Evolutionary conservation across 2,329 filamentous ascomycete genomes (phyloP).

Genomic region (Monosporascus sp.): DNA sequence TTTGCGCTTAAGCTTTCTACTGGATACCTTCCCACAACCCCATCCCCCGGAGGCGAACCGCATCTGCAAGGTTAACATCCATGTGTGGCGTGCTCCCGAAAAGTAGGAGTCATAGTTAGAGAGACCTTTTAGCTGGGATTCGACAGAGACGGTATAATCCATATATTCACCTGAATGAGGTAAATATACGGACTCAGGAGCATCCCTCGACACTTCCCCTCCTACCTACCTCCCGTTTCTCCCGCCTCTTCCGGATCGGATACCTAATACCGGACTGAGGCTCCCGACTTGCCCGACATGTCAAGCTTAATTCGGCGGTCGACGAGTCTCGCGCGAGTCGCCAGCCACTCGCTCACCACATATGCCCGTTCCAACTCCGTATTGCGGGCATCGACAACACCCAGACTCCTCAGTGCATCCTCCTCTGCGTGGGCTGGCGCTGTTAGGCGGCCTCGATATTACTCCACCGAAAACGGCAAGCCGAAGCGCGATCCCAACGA

Average conservation of each 20-base stretch:
- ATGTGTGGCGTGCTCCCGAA: too few relatives aligned
- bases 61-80: too few relatives aligned
- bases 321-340: constrained; percentile 21
- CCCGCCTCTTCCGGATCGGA: constrained; percentile 14
- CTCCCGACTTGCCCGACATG: constrained; percentile 23
- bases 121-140: too few relatives aligned
- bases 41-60: too few relatives aligned
- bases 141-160: too few relatives aligned
- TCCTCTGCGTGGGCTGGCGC: constrained; percentile 17
- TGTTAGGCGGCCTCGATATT: constrained; percentile 16
- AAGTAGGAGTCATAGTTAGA: too few relatives aligned
- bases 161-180: too few relatives aligned
- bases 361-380: constrained; percentile 15
- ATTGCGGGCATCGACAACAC: constrained; percentile 14
- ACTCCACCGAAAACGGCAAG: constrained; percentile 17
- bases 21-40: too few relatives aligned
- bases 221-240: neutral
- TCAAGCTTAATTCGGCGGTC: constrained; percentile 28
- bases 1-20: too few relatives aligned
- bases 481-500: constrained; percentile 7
- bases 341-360: constrained; percentile 17
- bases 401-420: constrained; percentile 15
- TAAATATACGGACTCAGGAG: too few relatives aligned
- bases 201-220: neutral
- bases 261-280: constrained; percentile 2